phyloP scores from a whole-genome alignment of 306 rosid species.

The Quercus suber region DNA sequence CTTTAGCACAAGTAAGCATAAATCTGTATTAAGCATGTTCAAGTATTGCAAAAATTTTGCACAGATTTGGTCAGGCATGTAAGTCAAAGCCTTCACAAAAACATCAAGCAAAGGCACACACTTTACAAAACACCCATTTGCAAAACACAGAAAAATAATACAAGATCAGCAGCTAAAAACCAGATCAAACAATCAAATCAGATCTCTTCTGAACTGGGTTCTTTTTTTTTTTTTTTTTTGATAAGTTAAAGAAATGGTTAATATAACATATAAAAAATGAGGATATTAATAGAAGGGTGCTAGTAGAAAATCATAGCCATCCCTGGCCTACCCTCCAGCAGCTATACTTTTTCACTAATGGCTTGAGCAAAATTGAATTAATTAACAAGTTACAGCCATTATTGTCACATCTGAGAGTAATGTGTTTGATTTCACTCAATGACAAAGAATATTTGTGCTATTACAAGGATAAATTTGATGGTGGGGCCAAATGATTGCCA shows the following conservation, averaged over 20 bases:
- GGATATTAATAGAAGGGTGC: neutral
- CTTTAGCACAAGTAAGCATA: neutral
- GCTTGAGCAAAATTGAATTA: neutral
- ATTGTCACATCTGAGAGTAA: neutral
- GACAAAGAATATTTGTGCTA: too few species aligned
- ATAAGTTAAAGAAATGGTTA: too few species aligned
- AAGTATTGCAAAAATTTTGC: neutral
- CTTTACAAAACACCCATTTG: neutral
- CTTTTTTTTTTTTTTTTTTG: neutral
- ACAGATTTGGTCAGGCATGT: neutral
- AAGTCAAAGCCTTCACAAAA: neutral
- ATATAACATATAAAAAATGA: neutral
- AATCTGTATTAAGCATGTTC: neutral
- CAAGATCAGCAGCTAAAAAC: neutral
- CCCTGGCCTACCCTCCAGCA: too few species aligned
- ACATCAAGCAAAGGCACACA: neutral
- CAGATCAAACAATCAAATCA: slow-evolving; percentile 23
- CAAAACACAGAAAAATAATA: neutral
- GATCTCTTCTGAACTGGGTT: slow-evolving; percentile 37
- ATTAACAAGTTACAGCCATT: neutral
- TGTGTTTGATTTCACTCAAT: too few species aligned
- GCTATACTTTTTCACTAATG: too few species aligned
- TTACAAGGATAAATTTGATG: too few species aligned
- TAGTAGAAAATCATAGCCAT: neutral
- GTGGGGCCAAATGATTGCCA: too few species aligned